Evolutionary conservation across 2,329 filamentous ascomycete species (phyloP), one percentile per base, ranked within the genome.

Genomic region (Aureobasidium leucospermi): DNA sequence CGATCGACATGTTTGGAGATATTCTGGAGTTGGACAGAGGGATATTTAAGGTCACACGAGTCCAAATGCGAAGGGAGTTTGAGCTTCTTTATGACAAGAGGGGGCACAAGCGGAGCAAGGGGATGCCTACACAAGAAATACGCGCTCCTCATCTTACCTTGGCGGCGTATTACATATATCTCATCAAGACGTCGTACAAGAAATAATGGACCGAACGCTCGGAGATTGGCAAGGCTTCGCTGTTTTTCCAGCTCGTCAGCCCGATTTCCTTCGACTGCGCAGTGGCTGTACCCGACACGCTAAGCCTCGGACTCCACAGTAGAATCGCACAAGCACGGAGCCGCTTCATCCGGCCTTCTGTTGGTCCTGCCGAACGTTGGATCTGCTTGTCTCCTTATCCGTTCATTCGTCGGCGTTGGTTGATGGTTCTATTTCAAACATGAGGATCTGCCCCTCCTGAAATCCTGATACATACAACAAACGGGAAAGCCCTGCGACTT

Each of bases 111-210:
- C 19, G 38, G 49, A 53, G 49, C 49, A 53, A 53, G 28, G 38
- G 51, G 51, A 55, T 55, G 39, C 38, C 39, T 55, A 55, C 51
- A 19, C 16, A 6, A 43, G 41, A 28, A 11, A 43, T 52, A 39
- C 36, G 48, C 48, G 13, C 48, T 41, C 28, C 51, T 55, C 51
- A 55, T 55, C 51, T 43, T 55, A 34, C 51, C 51, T 55, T 55
- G 51, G 51, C 51, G 39, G 29, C 51, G 38, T 31, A 55, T 55
- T 43, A 55, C 51, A 55, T 55, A 42, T 55, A 43, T 15, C 38
- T 55, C 29, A 16, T 15, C 51, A 42, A 45, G 6, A 23, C 8
- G 16, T 55, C 48, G 48, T 52, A 41, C 36, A 39, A 55, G n/a
- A 34, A 42, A 7, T 15, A 42, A 16, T 42, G 29, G 39, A 41